Percentiles rank a stretch among this genome's conserved stretches.
phyloP scores from a whole-genome alignment of 2,329 filamentous ascomycete genomes.

The Aureobasidium sp. region DNA sequence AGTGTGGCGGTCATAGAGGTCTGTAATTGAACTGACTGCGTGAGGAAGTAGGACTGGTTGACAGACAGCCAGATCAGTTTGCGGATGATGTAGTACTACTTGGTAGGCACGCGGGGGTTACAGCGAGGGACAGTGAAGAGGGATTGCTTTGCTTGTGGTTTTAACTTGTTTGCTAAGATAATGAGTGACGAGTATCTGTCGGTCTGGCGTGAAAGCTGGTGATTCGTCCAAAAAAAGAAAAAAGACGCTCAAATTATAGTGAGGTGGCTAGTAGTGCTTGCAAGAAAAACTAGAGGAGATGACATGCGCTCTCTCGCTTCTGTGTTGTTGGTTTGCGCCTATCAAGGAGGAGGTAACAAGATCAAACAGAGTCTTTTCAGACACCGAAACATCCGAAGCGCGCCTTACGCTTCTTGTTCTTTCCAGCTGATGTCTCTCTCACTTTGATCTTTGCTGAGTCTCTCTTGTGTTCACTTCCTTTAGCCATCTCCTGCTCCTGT shows the following conservation, averaged over 20 bases:
- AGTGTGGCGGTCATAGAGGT: neutral
- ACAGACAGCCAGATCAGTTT: neutral
- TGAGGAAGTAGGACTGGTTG: neutral
- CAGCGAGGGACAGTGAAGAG: neutral
- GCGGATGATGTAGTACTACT: neutral
- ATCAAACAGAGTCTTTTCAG: neutral
- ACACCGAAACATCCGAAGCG: constrained; percentile 6
- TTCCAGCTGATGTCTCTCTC: neutral
- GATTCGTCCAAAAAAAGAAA: neutral
- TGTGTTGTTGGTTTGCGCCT: neutral
- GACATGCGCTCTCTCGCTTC: neutral
- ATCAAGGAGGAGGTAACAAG: neutral
- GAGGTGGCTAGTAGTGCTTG: neutral
- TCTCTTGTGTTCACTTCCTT: neutral
- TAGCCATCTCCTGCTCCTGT: neutral
- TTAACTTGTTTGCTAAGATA: neutral
- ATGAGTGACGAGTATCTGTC: neutral
- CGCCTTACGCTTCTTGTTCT: neutral
- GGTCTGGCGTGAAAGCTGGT: neutral
- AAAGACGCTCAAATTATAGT: neutral
- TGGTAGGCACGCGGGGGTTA: too few relatives aligned
- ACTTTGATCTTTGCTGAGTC: neutral
- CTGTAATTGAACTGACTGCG: neutral
- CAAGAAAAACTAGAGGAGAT: neutral
- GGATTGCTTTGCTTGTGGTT: neutral